Evolutionary conservation across 163 green algal species (phyloP).

Genomic region (Scenedesmus sp.): DNA sequence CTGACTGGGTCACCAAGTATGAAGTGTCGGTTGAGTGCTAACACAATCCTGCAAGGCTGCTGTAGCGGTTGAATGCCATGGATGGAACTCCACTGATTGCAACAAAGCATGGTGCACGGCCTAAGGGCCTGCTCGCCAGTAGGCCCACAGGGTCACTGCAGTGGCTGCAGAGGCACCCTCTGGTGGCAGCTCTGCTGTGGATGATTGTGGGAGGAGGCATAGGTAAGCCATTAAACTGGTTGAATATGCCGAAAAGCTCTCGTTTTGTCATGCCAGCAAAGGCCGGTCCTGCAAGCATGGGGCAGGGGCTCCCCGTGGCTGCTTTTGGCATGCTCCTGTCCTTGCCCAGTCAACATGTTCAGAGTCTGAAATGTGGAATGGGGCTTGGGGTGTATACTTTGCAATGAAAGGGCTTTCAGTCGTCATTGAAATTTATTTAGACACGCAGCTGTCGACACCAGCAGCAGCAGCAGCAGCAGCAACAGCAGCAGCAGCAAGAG

Average conservation of each 20-base stretch:
- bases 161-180: constrained; percentile 29
- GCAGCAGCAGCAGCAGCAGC: too few species aligned
- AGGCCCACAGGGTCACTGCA: neutral
- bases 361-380: too few species aligned
- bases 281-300: neutral
- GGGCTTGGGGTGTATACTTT: too few species aligned
- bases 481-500: too few species aligned
- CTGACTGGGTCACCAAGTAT: constrained; percentile 16
- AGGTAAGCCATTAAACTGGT: neutral
- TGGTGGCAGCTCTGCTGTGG: constrained; percentile 25
- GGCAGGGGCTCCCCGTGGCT: too few species aligned
- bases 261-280: neutral
- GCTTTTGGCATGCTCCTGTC: too few species aligned
- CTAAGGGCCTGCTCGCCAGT: neutral
- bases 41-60: neutral
- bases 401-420: too few species aligned
- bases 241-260: neutral
- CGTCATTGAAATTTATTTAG: too few species aligned
- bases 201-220: constrained; percentile 33
- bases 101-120: neutral
- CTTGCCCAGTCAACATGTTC: too few species aligned
- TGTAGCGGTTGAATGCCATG: neutral
- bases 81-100: neutral
- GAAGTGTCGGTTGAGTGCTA: neutral
- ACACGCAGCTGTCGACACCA: too few species aligned